Evolutionary conservation across 1,139 yeast species (phyloP), one percentile per base, ranked within the genome.

Genomic region (Suhomyces bolitotheri): DNA sequence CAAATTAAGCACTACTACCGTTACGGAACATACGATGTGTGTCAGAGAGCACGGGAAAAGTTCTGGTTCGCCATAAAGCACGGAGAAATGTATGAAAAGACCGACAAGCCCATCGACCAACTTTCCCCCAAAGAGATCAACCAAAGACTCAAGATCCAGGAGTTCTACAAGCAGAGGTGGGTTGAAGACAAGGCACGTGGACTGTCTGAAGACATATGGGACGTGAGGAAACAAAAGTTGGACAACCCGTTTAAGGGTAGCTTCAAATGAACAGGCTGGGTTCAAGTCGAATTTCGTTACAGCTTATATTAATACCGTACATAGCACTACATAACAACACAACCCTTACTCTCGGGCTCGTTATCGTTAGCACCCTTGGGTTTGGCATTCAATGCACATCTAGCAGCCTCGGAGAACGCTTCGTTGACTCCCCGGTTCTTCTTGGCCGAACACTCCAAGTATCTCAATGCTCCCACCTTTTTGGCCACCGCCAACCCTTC

Each of bases 341-440:
- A 71, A 29, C 65, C 52, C 51, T 66, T 69, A 46, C 62, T 60
- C 39, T 66, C 71, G 23, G 69, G 72, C 44, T 66, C 74, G 45
- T 65, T 64, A 36, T 76, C 79, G 44, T 69, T 66, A 29, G 84
- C 82, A 38, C 92, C 92, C 56, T 82, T 86, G 34, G 95, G 88
- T 54, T 81, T 86, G 11, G 96, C 96, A 47, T 87, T 83, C 50
- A 92, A 73, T 4, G 97, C 97, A 58, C 96, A 89, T 61, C 97
- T 78, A 7, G 97, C 96, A 30, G 97, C 97, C 62, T 90, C 97
- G 1, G 96, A 87, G 58, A 90, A 90, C 4, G 96, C 97, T 62
- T 90, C 97, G 54, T 92, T 89, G 19, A 90, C 97, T 46, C 97
- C 97, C 56, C 95, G 76, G 61, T 88, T 89, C 59, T 83, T 82